Base-by-base conservation (phyloP, 495 filamentous ascomycete genomes). In the Penicillium desertorum region DNA sequence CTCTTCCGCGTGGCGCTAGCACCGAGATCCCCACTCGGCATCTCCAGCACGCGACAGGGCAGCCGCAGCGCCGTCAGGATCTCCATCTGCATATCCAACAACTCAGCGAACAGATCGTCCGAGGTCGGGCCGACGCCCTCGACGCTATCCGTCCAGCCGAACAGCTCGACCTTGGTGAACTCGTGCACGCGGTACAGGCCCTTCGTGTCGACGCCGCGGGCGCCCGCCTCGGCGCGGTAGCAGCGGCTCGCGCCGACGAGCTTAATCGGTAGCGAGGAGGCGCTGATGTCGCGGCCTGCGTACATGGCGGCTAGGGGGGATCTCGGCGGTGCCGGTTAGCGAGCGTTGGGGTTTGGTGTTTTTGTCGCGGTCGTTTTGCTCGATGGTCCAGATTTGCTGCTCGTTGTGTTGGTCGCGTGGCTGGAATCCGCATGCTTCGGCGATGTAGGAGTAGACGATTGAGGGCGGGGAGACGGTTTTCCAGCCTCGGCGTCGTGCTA, bases 131-230 rank as follows among this genome's bases (percentile, higher is more conserved):
- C 25, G 25, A 39, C 22, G 27, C 66, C 66, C 0, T 86, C 84
- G 20, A 63, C 10, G 37, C 68, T 72, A 61, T 79, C 75, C 10
- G 75, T 60, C 93, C 93, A 98, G 0, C 86, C 90, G 68, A 98
- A 98, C 76, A 98, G 85, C 69, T 98, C 94, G 1, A 98, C 93
- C 66, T 98, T 98, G 39, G 91, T 96, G 74, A 98, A 98, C 70
- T 98, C 94, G 76, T 98, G 94, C n/a, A 98, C 94, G 12, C 94
- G 87, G 74, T 98, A 98, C 7, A 98, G 79, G 9, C 94, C 94
- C 74, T 97, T 97, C 8, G 89, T 95, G 41, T 96, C 90, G 22
- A 84, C 84, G 32, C 94, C 94, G 19, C 94, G 80, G 5, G 90
- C 87, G 19, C 94, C 94, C 2, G 94, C 95, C 72, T 98, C 94